Percentiles rank a stretch among this genome's conserved stretches.
These are phyloP conservation scores for Aphanomyces stellatus DNA, from an alignment of 352 stramenopile species.

Conservation along the genomic window DNA sequence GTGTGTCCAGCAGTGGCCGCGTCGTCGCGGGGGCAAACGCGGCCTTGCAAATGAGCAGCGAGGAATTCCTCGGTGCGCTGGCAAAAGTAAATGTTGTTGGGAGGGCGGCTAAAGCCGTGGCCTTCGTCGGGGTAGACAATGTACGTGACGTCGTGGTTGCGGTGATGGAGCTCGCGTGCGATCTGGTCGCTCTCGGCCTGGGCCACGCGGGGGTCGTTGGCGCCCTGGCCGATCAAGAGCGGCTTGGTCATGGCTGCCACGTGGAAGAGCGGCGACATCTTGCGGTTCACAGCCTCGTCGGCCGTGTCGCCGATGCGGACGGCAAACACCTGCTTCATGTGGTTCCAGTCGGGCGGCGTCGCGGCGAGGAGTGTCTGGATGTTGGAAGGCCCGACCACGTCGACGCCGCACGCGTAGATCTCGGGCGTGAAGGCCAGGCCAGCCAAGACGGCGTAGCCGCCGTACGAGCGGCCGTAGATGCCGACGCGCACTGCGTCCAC, in stretches of 20 bases:
- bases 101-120: conserved; percentile 54
- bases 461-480: conserved; percentile 64
- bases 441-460: conserved; percentile 60
- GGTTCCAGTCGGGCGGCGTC: conserved; percentile 35
- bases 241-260: conserved; percentile 65
- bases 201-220: conserved; percentile 73
- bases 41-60: conserved; percentile 29
- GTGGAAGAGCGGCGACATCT: conserved; percentile 62
- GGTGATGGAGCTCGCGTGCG: conserved; percentile 50
- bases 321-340: conserved; percentile 34
- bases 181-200: conserved; percentile 64
- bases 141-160: conserved; percentile 70
- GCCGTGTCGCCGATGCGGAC: conserved; percentile 33
- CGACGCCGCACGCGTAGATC: conserved; percentile 65
- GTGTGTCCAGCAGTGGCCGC: conserved; percentile 26
- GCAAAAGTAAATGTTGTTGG: conserved; percentile 66
- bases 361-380: conserved; percentile 35
- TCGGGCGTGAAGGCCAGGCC: conserved; percentile 69
- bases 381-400: conserved; percentile 55
- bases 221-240: conserved; percentile 69
- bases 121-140: conserved; percentile 75
- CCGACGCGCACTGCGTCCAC: conserved; percentile 34
- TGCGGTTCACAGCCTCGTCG: conserved; percentile 30
- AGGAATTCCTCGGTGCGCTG: conserved; percentile 33
- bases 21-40: conserved; percentile 21